Percentiles rank a stretch among this genome's conserved stretches.
Conservation (phyloP, 768 basidiomycete species). For the Tylopilus subfusipes region DNA sequence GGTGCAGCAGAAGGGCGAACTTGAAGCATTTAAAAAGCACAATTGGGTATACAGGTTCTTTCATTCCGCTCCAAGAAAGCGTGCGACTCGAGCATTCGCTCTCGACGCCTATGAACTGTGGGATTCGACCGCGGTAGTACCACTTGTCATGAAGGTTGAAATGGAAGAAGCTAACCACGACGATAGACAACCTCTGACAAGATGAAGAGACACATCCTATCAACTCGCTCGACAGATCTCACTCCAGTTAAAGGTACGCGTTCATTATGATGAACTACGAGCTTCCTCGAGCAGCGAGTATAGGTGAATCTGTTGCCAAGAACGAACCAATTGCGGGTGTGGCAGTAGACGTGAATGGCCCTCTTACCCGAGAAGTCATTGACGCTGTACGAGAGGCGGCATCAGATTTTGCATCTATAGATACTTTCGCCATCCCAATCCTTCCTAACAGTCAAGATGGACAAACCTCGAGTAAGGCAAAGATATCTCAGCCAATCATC, state of each 20-base stretch:
- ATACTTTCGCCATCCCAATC: neutral
- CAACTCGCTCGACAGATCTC: neutral
- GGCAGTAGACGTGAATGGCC: neutral
- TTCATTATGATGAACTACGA: neutral
- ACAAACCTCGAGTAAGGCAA: neutral
- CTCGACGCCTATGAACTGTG: neutral
- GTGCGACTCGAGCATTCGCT: neutral
- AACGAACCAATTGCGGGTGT: neutral
- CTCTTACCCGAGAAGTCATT: neutral
- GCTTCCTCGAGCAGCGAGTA: neutral
- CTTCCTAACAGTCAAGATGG: neutral
- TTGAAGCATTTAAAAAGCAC: neutral
- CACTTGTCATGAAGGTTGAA: neutral
- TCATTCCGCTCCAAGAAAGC: neutral
- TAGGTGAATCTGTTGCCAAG: neutral
- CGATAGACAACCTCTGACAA: conserved; percentile 3
- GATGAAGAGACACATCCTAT: neutral
- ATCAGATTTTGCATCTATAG: neutral
- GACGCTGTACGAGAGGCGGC: neutral
- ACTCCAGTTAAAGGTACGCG: neutral
- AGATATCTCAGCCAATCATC: neutral
- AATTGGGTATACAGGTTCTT: neutral
- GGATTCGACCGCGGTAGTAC: neutral
- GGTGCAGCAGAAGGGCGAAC: no score
- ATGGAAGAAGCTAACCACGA: neutral